Evolutionary conservation across 305 asterid species (phyloP), one percentile per base, ranked within the genome.

Genomic region (Fraxinus platypoda): DNA sequence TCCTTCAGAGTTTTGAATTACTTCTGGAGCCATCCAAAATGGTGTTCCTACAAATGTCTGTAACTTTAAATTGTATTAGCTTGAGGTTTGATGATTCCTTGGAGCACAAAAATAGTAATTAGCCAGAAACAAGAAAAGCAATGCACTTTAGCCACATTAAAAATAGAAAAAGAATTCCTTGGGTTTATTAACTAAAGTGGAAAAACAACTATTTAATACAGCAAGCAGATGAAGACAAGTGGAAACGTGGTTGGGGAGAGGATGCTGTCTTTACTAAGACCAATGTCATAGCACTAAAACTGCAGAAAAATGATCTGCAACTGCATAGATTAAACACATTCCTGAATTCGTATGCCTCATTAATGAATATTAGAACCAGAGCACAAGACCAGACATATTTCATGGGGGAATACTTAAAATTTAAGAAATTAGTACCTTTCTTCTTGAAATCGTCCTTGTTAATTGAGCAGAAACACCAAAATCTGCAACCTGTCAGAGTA

Each of bases 1-100:
- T 85, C 98, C 98, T n/a, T 95, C 98, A 59, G 98, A 85, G 84
- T 95, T 95, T 87, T 95, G 98, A 89, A 95, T 95, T 76, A 95
- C 98, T 89, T 95, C 98, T 54, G 98, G 98, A 81, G 98, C 98
- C 98, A 95, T 95, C 98, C 98, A 95, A 85, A 95, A 95, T 76
- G 98, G 98, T 78, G 98, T 95, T 84, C 98, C 98, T 87, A 95
- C 98, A 90, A 95, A 95, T 83, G 98, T 95, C 98, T 95, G 93
- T 77, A 84, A 90, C 82, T 79, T 75, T 91, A 80, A 87, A 87
- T 82, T 83, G 89, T 87, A 90, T 95, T 85, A 91, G 94, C 80
- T 64, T 75, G 89, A 87, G 71, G 68, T 81, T 80, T 81, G 78
- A 86, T 76, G 81, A 80, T 79, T 83, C 86, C 83, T 86, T 80